A percentile compares a stretch with the other conserved stretches of the same genome.
phyloP scores from a whole-genome alignment of 2,329 filamentous ascomycete genomes.

The Colletotrichum sp. region DNA sequence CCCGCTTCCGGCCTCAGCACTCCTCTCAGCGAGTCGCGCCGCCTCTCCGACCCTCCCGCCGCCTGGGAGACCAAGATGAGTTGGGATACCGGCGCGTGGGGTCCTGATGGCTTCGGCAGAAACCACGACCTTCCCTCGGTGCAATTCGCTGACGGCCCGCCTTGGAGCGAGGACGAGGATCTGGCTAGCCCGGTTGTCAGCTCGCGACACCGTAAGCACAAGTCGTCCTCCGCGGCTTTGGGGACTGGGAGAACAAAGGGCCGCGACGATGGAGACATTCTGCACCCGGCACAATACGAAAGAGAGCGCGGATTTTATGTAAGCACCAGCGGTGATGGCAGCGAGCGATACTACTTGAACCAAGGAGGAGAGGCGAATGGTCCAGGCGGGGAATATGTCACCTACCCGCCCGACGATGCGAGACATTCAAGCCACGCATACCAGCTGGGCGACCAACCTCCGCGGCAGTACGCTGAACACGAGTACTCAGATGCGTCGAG shows the following conservation, averaged over 20 bases:
- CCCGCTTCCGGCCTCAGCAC: constrained; percentile 83
- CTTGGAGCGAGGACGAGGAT: constrained; percentile 95
- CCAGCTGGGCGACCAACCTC: constrained; percentile 48
- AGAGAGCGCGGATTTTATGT: constrained; percentile 70
- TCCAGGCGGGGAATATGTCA: constrained; percentile 80
- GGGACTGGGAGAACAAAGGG: constrained; percentile 50
- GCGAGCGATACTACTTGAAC: constrained; percentile 76
- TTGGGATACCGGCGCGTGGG: constrained; percentile 58
- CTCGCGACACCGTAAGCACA: constrained; percentile 85
- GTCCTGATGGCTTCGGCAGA: constrained; percentile 58
- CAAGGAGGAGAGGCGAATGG: constrained; percentile 74
- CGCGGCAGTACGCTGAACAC: constrained; percentile 49
- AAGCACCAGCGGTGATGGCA: constrained; percentile 70
- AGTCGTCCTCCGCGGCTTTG: constrained; percentile 63
- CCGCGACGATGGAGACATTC: constrained; percentile 37
- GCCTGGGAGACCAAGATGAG: constrained; percentile 73
- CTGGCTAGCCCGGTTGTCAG: constrained; percentile 89
- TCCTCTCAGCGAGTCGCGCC: constrained; percentile 77
- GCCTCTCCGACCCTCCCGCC: constrained; percentile 81
- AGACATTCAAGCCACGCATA: constrained; percentile 59
- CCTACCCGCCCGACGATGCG: constrained; percentile 71
- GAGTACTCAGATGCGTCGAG: constrained; percentile 65
- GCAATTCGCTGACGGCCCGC: constrained; percentile 85
- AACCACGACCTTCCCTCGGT: constrained; percentile 76
- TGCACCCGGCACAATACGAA: constrained; percentile 57